These are phyloP conservation scores for Geotrichum candidum DNA, from an alignment of 1,139 yeast species.

Conservation along the genomic window DNA sequence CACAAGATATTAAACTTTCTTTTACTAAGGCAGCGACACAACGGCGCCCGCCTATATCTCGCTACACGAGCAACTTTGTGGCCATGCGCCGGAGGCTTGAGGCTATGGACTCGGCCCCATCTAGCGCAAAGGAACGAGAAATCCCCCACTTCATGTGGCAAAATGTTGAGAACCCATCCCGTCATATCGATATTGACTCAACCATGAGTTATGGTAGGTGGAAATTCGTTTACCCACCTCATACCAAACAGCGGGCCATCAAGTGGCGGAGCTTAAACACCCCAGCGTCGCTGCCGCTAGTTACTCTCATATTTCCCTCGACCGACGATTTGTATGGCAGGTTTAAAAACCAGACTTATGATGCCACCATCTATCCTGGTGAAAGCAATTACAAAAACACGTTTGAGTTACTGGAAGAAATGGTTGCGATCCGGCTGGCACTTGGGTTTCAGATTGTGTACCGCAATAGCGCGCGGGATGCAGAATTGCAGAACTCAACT, in stretches of 20 bases:
- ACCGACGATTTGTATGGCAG: constrained; percentile 47
- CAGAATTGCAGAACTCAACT: constrained; percentile 41
- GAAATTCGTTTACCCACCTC: constrained; percentile 79
- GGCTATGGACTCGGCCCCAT: neutral
- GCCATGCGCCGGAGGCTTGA: neutral
- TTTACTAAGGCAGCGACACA: neutral
- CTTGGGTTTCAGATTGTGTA: constrained; percentile 85
- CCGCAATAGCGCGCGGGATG: constrained; percentile 66
- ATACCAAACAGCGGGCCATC: constrained; percentile 56
- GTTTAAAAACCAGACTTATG: constrained; percentile 52
- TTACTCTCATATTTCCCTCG: constrained; percentile 71
- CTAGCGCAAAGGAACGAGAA: neutral
- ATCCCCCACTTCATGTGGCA: constrained; percentile 23
- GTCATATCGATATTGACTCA: constrained; percentile 23
- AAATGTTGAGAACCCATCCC: constrained; percentile 28
- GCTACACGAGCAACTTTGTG: neutral
- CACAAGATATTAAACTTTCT: neutral
- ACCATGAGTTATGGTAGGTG: constrained; percentile 54
- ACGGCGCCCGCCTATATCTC: neutral
- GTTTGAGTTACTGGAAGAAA: constrained; percentile 67
- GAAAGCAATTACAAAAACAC: constrained; percentile 49
- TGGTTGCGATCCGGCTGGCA: constrained; percentile 75
- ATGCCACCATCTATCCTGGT: constrained; percentile 52
- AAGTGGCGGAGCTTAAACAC: constrained; percentile 91
- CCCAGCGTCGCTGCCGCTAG: constrained; percentile 85